Conservation (phyloP, 169 alveolate species). For the Plasmodium gonderi region DNA sequence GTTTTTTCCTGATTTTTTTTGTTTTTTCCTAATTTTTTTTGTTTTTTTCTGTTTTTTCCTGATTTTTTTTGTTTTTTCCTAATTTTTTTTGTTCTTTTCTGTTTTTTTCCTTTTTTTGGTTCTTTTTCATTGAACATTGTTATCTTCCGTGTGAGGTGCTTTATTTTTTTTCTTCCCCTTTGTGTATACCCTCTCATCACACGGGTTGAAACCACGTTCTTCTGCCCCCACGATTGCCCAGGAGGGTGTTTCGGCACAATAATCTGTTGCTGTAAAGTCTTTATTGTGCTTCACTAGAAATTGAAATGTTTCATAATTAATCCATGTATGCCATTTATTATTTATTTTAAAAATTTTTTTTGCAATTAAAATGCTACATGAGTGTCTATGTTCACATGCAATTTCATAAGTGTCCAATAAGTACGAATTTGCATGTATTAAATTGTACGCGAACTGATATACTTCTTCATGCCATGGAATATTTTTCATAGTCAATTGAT, state of each 20-base stretch:
- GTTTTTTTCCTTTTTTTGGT: neutral
- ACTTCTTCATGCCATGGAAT: slow-evolving; percentile 91
- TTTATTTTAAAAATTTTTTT: slow-evolving; percentile 78
- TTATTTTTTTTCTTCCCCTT: slow-evolving; percentile 68
- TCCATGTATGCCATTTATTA: slow-evolving; percentile 93
- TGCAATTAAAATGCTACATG: slow-evolving; percentile 88
- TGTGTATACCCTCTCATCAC: slow-evolving; percentile 79
- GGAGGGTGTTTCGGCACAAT: slow-evolving; percentile 87
- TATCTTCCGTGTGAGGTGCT: neutral
- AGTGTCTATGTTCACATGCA: slow-evolving; percentile 91
- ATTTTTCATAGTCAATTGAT: slow-evolving; percentile 86
- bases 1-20: no score
- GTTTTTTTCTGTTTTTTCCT: no score
- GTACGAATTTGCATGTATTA: slow-evolving; percentile 62
- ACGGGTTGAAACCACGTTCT: slow-evolving; percentile 90
- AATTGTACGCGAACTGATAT: slow-evolving; percentile 56
- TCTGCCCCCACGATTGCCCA: slow-evolving; percentile 91
- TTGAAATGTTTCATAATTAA: slow-evolving; percentile 88
- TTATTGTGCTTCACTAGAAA: slow-evolving; percentile 80
- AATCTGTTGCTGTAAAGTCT: slow-evolving; percentile 84
- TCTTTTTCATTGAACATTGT: neutral
- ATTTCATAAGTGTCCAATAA: slow-evolving; percentile 82
- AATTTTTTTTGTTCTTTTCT: neutral
- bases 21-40: no score
- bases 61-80: no score